Evolutionary conservation across 306 rosid species (phyloP).

Genomic region (Gastrolobium bilobum): DNA sequence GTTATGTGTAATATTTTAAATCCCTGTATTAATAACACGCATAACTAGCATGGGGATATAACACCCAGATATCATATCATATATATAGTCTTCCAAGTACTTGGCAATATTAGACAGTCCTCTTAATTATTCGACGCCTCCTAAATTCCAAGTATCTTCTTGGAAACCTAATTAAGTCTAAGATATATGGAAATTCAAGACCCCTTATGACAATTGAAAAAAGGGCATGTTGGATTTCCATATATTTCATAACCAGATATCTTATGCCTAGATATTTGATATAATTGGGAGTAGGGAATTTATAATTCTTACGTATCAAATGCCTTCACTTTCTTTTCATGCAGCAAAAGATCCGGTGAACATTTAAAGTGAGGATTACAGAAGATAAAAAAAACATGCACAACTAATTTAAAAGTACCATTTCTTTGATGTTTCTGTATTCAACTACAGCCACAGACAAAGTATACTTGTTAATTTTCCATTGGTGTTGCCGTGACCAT

Average conservation of each 20-base stretch:
- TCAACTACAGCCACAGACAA: not conserved
- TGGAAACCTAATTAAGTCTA: not conserved
- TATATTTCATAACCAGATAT: too few relatives aligned
- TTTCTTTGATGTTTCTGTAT: not conserved
- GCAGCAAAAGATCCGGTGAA: not conserved
- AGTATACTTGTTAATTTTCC: constrained; percentile 6
- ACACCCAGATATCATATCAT: constrained; percentile 8
- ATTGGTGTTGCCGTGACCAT: constrained; percentile 12
- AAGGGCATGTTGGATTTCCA: not conserved
- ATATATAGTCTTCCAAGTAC: not conserved
- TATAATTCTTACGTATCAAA: not conserved
- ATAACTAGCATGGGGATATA: not conserved
- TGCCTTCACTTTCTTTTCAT: constrained; percentile 16
- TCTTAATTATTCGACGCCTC: not conserved
- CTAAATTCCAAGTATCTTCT: not conserved
- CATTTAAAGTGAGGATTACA: not conserved
- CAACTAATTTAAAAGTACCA: constrained; percentile 3
- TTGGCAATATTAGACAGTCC: not conserved
- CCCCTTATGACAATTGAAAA: not conserved
- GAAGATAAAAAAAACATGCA: constrained; percentile 8
- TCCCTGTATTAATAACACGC: not conserved
- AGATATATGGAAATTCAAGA: constrained; percentile 12
- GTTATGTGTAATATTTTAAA: not conserved
- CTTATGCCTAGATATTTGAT: too few relatives aligned
- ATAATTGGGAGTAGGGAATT: not conserved